Evolutionary conservation across 192 early-diverging fungal species (phyloP).

Genomic region (Powellomyces hirtus): DNA sequence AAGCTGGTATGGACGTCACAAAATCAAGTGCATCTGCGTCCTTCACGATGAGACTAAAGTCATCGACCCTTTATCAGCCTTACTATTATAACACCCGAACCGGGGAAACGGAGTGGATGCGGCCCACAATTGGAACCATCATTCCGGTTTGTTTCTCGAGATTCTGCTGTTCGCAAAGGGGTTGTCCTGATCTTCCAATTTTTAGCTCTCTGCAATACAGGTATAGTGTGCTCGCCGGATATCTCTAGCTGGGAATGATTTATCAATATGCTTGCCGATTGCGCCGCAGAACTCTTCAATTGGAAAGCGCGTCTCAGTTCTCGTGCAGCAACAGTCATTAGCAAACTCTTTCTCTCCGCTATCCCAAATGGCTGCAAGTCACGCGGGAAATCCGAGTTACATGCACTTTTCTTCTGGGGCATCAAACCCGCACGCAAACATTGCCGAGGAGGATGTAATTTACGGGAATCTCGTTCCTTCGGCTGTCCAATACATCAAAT

Average conservation of each 20-base stretch:
- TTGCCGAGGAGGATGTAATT: not conserved
- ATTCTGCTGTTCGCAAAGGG: too few relatives aligned
- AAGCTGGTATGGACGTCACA: slow-evolving; percentile 53
- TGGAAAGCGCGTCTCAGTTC: slow-evolving; percentile 73
- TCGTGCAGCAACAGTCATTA: slow-evolving; percentile 31
- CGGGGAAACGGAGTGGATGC: slow-evolving; percentile 83
- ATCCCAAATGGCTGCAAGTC: not conserved
- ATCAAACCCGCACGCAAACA: not conserved
- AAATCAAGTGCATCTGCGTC: not conserved
- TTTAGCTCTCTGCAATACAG: slow-evolving; percentile 3
- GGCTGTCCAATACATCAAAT: too few relatives aligned
- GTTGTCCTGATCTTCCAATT: too few relatives aligned
- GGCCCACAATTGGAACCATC: slow-evolving; percentile 68
- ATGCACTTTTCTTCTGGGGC: not conserved
- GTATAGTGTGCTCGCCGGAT: not conserved
- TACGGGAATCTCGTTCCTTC: too few relatives aligned
- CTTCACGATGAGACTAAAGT: not conserved
- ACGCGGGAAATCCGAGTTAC: not conserved
- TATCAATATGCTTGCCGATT: too few relatives aligned
- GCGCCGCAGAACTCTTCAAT: slow-evolving; percentile 62
- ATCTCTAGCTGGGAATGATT: too few relatives aligned
- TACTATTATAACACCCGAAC: slow-evolving; percentile 93
- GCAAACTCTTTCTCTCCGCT: slow-evolving; percentile 8
- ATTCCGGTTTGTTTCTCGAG: slow-evolving; percentile 67
- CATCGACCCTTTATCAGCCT: slow-evolving; percentile 41